phyloP scores from a whole-genome alignment of 1,284 basidiomycete species.

The Ganoderma sp. region DNA sequence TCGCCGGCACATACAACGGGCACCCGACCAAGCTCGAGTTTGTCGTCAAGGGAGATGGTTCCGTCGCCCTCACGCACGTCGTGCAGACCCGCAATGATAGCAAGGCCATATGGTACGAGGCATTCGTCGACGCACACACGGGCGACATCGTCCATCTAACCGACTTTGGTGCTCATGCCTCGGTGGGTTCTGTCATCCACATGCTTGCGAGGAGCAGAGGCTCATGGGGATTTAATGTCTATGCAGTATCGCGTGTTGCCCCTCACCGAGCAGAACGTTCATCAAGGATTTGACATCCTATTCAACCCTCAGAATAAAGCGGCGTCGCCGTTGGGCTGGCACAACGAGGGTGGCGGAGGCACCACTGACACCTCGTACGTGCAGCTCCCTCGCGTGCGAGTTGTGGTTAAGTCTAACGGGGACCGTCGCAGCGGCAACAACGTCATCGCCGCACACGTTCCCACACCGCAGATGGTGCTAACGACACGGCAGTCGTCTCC shows the following conservation, averaged over 20 bases:
- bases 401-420: background rate
- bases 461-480: too few species aligned
- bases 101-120: slow-evolving; percentile 64
- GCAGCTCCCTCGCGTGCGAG: slow-evolving; percentile 1
- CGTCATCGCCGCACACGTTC: slow-evolving; percentile 42
- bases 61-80: slow-evolving; percentile 58
- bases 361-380: slow-evolving; percentile 36
- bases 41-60: slow-evolving; percentile 47
- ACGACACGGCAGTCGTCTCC: slow-evolving; percentile 42
- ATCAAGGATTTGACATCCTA: slow-evolving; percentile 46
- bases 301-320: slow-evolving; percentile 48
- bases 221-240: background rate
- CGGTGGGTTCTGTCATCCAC: slow-evolving; percentile 40
- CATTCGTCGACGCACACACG: slow-evolving; percentile 64
- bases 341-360: slow-evolving; percentile 44
- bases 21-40: slow-evolving; percentile 52
- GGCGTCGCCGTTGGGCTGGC: slow-evolving; percentile 57
- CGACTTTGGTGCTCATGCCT: slow-evolving; percentile 56
- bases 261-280: slow-evolving; percentile 45
- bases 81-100: slow-evolving; percentile 61
- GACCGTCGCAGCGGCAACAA: slow-evolving; percentile 45
- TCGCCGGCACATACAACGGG: slow-evolving; percentile 51
- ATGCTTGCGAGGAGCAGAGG: background rate
- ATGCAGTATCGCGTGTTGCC: slow-evolving; percentile 52
- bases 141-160: slow-evolving; percentile 60